phyloP scores from a whole-genome alignment of 805 yeast species.

The Candida namnaoensis region DNA sequence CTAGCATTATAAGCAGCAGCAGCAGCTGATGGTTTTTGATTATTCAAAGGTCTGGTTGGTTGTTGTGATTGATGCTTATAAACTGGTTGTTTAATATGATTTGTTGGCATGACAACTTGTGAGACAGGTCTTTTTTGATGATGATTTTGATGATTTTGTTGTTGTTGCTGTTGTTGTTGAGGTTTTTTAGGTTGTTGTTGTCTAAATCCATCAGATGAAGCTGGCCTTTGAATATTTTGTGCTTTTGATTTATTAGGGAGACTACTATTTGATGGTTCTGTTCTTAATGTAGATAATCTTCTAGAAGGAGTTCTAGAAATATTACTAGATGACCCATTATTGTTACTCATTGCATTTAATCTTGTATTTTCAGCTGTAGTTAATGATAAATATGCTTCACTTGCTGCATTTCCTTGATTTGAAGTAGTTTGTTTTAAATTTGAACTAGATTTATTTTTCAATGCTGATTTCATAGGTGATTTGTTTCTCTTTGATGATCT shows the following conservation, averaged over 20 bases:
- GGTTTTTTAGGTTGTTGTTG: constrained; percentile 2
- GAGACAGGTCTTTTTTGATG: neutral
- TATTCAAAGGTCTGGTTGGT: neutral
- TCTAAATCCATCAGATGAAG: neutral
- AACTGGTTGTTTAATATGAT: neutral
- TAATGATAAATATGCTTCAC: constrained; percentile 55
- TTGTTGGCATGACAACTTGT: neutral
- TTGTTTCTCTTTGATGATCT: constrained; percentile 21
- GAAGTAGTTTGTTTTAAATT: constrained; percentile 9
- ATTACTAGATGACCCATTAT: constrained; percentile 6
- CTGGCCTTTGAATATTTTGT: neutral
- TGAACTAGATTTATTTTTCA: constrained; percentile 21
- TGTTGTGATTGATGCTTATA: neutral
- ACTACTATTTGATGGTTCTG: neutral
- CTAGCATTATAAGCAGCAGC: constrained; percentile 39
- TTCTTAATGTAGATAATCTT: constrained; percentile 20
- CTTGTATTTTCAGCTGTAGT: constrained; percentile 78
- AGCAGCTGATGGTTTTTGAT: constrained; percentile 6
- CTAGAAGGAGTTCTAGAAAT: constrained; percentile 16
- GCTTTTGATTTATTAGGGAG: neutral
- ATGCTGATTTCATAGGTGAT: constrained; percentile 28
- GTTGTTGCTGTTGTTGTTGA: constrained; percentile 2
- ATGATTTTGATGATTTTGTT: constrained; percentile 3
- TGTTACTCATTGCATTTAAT: constrained; percentile 42
- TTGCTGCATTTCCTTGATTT: constrained; percentile 31